phyloP scores from a whole-genome alignment of 139 green algal genomes.

The Chlorella ohadii region DNA sequence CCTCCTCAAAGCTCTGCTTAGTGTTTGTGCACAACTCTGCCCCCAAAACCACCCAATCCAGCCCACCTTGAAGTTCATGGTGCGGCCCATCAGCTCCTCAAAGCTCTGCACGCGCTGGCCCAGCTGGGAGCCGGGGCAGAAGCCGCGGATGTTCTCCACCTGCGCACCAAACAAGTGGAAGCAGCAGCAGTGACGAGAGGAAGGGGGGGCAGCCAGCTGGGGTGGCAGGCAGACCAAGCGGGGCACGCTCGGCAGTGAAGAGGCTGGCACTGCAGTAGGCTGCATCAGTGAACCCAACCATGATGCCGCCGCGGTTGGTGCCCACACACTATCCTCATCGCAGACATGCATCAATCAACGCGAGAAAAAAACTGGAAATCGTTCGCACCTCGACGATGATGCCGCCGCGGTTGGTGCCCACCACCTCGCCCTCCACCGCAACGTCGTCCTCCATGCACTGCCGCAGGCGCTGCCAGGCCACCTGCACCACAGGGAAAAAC shows the following conservation, averaged over 20 bases:
- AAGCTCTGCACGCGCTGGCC: conserved; percentile 60
- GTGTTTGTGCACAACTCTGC: not conserved
- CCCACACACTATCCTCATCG: no score
- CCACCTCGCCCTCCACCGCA: conserved; percentile 53
- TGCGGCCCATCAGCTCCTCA: conserved; percentile 80
- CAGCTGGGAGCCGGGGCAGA: conserved; percentile 80
- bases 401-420: conserved; percentile 70
- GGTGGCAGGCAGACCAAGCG: no score
- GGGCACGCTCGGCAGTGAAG: no score
- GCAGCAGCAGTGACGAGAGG: no score
- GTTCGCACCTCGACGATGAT: conserved; percentile 76
- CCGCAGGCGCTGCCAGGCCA: conserved; percentile 79
- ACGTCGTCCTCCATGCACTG: conserved; percentile 88
- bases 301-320: conserved; percentile 72
- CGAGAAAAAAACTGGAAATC: no score
- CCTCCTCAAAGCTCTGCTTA: conserved; percentile 76
- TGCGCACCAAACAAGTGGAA: no score
- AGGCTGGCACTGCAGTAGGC: no score
- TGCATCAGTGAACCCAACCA: no score
- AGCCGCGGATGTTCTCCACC: conserved; percentile 72
- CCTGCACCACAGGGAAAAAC: conserved; percentile 33
- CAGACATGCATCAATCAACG: no score
- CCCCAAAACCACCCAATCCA: not conserved
- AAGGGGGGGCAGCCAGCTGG: no score
- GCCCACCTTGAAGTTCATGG: conserved; percentile 89